Conservation (phyloP, 2,329 filamentous ascomycete species). For the Botryotinia globosa region DNA sequence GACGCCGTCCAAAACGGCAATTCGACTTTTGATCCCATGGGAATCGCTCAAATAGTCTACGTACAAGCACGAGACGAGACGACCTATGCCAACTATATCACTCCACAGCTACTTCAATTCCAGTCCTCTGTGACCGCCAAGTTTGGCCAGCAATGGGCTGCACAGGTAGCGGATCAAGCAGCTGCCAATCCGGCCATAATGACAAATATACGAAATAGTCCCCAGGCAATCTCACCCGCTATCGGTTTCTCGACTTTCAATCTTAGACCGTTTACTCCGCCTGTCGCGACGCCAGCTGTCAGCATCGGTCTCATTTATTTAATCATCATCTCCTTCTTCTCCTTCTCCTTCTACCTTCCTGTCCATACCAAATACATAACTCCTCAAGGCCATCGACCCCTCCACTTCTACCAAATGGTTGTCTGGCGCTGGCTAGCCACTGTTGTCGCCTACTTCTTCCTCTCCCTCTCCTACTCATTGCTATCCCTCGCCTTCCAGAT, state of each 20-base stretch:
- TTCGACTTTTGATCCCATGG: conserved; percentile 56
- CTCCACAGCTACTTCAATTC: conserved; percentile 40
- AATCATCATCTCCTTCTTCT: conserved; percentile 62
- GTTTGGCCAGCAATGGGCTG: conserved; percentile 11
- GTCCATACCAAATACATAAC: conserved; percentile 59
- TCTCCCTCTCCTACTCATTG: conserved; percentile 62
- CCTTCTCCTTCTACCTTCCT: conserved; percentile 63
- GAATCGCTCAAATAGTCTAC: conserved; percentile 56
- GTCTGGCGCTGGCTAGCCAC: conserved; percentile 57
- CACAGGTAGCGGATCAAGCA: conserved; percentile 31
- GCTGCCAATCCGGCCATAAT: conserved; percentile 39
- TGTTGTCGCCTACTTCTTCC: conserved; percentile 56
- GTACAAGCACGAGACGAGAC: conserved; percentile 55
- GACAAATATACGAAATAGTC: conserved; percentile 45
- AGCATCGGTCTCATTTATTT: conserved; percentile 64
- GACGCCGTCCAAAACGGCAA: conserved; percentile 54
- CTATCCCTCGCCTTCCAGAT: conserved; percentile 62
- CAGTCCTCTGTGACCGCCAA: conserved; percentile 2
- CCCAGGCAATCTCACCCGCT: conserved; percentile 54
- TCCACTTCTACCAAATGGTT: conserved; percentile 57
- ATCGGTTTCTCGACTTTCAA: conserved; percentile 56
- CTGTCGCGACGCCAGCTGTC: conserved; percentile 54
- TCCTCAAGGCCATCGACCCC: conserved; percentile 52
- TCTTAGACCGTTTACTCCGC: conserved; percentile 57
- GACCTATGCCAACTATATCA: conserved; percentile 52